Percentiles rank a stretch among this genome's conserved stretches.
Evolutionary conservation across 306 rosid species (phyloP).

Genomic region (Abrus pulchellus): DNA sequence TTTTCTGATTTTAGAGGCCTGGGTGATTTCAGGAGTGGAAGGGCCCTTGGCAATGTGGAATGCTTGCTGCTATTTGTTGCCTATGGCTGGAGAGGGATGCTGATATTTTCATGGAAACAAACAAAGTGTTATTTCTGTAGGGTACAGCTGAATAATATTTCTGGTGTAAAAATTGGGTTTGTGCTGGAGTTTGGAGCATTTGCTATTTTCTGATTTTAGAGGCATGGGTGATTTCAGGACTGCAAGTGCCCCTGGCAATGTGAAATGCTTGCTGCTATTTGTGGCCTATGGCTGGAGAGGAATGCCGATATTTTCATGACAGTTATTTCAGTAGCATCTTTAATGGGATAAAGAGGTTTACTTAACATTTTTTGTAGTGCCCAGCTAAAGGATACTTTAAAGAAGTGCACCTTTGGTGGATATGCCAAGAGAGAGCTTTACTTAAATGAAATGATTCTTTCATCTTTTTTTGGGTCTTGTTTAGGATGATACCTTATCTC

Average conservation of each 20-base stretch:
- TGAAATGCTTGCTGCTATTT: too few species aligned
- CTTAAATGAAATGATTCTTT: background rate
- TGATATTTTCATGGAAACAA: too few species aligned
- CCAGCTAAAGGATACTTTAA: conserved; percentile 7
- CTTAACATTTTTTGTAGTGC: background rate
- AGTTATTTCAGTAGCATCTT: conserved; percentile 19
- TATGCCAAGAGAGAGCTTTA: background rate
- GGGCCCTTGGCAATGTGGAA: conserved; percentile 9
- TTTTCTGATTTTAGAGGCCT: conserved; percentile 4
- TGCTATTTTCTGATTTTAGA: too few species aligned
- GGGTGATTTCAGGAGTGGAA: conserved; percentile 18
- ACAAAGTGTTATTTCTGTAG: too few species aligned
- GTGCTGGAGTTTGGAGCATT: too few species aligned
- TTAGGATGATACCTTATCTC: conserved; percentile 5
- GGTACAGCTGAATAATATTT: too few species aligned
- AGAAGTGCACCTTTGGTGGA: background rate
- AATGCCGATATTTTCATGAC: background rate
- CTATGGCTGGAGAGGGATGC: background rate
- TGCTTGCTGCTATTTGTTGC: background rate
- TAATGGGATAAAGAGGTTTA: conserved; percentile 21
- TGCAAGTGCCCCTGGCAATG: too few species aligned
- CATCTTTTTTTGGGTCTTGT: background rate
- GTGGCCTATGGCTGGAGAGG: background rate
- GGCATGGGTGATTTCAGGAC: too few species aligned
- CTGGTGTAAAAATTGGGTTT: too few species aligned